Conservation (phyloP, 2,329 filamentous ascomycete species). For the Aspergillus felis region DNA sequence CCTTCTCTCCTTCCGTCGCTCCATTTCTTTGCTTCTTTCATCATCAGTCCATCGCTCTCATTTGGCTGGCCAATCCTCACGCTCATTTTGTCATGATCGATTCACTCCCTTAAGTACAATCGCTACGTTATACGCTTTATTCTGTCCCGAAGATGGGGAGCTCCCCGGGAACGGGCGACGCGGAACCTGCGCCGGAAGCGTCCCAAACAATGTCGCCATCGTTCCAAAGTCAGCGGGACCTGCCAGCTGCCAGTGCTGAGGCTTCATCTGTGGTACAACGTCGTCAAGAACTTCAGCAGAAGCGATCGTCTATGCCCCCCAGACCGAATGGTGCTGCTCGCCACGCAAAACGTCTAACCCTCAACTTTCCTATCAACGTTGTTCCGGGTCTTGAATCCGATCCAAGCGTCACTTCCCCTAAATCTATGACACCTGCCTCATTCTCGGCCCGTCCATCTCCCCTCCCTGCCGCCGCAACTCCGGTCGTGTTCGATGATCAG, state of each 20-base stretch:
- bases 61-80: background rate
- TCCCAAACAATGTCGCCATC: conserved; percentile 18
- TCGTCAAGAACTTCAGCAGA: conserved; percentile 19
- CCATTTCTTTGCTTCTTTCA: conserved; percentile 4
- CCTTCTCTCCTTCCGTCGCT: background rate
- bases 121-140: conserved; percentile 9
- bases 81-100: conserved; percentile 10
- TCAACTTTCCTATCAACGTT: conserved; percentile 46
- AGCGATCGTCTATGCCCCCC: conserved; percentile 31
- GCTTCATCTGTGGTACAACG: background rate
- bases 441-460: conserved; percentile 31
- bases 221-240: conserved; percentile 10
- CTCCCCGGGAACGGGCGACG: conserved; percentile 27
- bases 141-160: conserved; percentile 32
- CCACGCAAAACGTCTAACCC: conserved; percentile 43
- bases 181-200: conserved; percentile 27
- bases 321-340: conserved; percentile 34
- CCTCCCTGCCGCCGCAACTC: conserved; percentile 23
- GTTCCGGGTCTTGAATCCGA: conserved; percentile 23
- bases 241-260: background rate
- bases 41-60: background rate
- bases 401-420: conserved; percentile 25
- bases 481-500: conserved; percentile 26
- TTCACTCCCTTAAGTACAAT: conserved; percentile 3
- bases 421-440: conserved; percentile 30